These are phyloP conservation scores for Phytophthora ramorum DNA, from an alignment of 352 stramenopile genomes.

Conservation along the genomic window DNA sequence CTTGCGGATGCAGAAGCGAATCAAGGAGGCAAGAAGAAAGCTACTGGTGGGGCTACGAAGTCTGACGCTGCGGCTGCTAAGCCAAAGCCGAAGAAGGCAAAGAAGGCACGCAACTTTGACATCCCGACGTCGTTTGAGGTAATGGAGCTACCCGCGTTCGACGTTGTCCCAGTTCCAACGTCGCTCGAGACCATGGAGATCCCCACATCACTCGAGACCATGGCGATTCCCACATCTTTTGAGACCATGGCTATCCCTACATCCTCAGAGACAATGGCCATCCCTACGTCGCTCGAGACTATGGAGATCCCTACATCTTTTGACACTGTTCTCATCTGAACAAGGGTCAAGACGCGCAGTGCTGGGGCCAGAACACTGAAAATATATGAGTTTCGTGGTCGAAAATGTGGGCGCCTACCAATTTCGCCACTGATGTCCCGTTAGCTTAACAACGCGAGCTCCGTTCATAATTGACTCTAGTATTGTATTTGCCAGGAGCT, in stretches of 20 bases:
- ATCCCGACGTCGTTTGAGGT: constrained; percentile 39
- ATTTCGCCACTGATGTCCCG: neutral
- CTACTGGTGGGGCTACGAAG: neutral
- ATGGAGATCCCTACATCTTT: constrained; percentile 1
- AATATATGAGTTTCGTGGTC: constrained; percentile 1
- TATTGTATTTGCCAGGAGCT: too few relatives aligned
- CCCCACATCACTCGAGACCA: constrained; percentile 15
- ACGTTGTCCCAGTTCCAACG: constrained; percentile 8
- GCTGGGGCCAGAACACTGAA: neutral
- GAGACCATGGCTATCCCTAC: constrained; percentile 8
- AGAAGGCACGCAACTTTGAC: constrained; percentile 37
- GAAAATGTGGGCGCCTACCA: neutral
- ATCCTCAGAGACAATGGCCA: constrained; percentile 11
- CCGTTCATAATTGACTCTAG: neutral
- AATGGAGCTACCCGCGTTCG: constrained; percentile 21
- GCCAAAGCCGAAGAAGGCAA: constrained; percentile 32
- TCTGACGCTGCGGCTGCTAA: neutral
- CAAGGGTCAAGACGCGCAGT: neutral
- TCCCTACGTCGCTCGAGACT: neutral
- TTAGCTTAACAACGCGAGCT: neutral
- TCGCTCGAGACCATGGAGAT: constrained; percentile 18
- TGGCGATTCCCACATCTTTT: constrained; percentile 11
- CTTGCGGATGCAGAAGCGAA: constrained; percentile 37
- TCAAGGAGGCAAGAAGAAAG: constrained; percentile 24
- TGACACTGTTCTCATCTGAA: constrained; percentile 14